phyloP scores from a whole-genome alignment of 495 filamentous ascomycete species.

The Bryoglossum gracile region DNA sequence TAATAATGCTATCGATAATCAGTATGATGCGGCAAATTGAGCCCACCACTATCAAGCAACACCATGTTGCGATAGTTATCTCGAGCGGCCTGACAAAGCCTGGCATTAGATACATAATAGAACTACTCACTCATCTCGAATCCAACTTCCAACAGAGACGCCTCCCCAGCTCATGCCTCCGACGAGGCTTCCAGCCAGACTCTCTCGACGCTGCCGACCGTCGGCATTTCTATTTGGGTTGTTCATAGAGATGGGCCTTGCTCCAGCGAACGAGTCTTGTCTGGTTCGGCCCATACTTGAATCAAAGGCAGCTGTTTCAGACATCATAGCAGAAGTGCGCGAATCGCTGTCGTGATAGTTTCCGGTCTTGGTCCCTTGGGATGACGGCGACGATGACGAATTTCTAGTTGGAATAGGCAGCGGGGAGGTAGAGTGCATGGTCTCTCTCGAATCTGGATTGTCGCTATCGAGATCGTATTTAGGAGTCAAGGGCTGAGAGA shows the following conservation, averaged over 20 bases:
- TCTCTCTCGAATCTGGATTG: constrained; percentile 2
- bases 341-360: constrained; percentile 41
- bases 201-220: constrained; percentile 66
- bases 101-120: background rate
- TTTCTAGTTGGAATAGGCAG: constrained; percentile 57
- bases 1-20: constrained; percentile 67
- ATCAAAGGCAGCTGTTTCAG: constrained; percentile 51
- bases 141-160: constrained; percentile 91
- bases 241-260: constrained; percentile 78
- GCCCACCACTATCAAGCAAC: constrained; percentile 44
- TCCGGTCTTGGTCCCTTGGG: constrained; percentile 34
- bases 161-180: constrained; percentile 98
- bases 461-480: constrained; percentile 1
- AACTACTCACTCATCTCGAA: constrained; percentile 88
- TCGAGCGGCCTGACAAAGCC: background rate
- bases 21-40: constrained; percentile 13
- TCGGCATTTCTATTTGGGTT: constrained; percentile 64
- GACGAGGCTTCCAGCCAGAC: constrained; percentile 77
- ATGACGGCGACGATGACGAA: constrained; percentile 54
- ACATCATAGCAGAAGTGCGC: constrained; percentile 44
- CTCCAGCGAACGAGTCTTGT: constrained; percentile 73
- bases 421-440: constrained; percentile 34
- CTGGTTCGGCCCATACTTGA: constrained; percentile 42
- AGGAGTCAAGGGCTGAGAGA: constrained; percentile 19
- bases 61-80: constrained; percentile 13